Evolutionary conservation across 345 rosid genomes (phyloP), one percentile per base, ranked within the genome.

Genomic region (Corymbia maculata): DNA sequence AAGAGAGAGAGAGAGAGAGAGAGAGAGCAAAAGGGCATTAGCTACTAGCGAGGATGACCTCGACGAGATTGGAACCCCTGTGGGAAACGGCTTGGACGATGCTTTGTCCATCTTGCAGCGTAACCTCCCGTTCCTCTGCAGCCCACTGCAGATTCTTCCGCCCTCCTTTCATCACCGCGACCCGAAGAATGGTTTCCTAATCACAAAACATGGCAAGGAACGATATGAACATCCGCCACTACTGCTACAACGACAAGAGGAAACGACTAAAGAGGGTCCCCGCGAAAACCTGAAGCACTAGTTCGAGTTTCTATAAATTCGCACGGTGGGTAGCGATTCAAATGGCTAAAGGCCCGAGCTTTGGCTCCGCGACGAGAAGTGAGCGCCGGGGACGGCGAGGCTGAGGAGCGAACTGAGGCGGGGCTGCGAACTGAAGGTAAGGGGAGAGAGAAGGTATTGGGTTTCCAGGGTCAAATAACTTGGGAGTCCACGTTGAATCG

Each of bases 91-190:
- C 99, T 87, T 94, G 96, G 88, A 92, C 94, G 85, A 97, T 92
- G 89, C 92, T 94, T 51, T 97, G 95, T 26, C 97, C 96, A 91
- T 94, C 93, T 92, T 92, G 90, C 86, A 96, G 94, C 17, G 89
- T 91, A 52, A 96, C 91, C 22, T 88, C 92, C 66, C 90, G 93
- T 36, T 94, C 97, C 88, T 90, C 91, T 4, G 94, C 94, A 51
- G 97, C 99, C 89, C 96, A 93, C 92, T 94, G 95, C 92, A 97
- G 90, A 93, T 95, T 96, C 94, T 94, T 96, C 91, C 99, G 93
- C 87, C 98, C 96, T 90, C 95, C 97, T 92, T 93, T 94, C 99
- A 95, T 96, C 79, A 51, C 86, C 28, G 52, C 22, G 75, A 79
- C 0, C 22, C 57, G 66, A 52, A 44, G 45, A 30, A 22, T 6